Evolutionary conservation across 108 stramenopile genomes (phyloP).

Genomic region (Skeletonema grethae): DNA sequence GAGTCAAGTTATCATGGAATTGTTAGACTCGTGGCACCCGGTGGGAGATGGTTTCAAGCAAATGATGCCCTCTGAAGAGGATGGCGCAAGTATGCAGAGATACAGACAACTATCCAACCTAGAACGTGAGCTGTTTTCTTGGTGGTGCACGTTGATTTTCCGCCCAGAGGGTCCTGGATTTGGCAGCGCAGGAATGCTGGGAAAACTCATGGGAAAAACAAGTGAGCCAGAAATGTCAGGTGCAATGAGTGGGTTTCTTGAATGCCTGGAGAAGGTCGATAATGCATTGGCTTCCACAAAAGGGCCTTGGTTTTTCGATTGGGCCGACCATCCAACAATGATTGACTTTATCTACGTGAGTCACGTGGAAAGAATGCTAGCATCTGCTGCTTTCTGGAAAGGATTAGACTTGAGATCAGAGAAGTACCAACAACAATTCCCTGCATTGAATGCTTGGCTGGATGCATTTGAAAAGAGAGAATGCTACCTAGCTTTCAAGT

Average conservation of each 20-base stretch:
- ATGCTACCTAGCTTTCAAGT: constrained; percentile 86
- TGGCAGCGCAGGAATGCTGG: constrained; percentile 43
- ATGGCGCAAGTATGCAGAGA: constrained; percentile 37
- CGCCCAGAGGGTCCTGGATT: constrained; percentile 65
- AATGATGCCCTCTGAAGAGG: constrained; percentile 75
- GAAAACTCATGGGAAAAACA: constrained; percentile 49
- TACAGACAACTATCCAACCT: constrained; percentile 70
- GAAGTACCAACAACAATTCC: constrained; percentile 52
- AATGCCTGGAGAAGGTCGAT: constrained; percentile 80
- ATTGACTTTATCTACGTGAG: constrained; percentile 92
- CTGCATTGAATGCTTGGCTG: constrained; percentile 81
- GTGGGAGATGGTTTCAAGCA: constrained; percentile 67
- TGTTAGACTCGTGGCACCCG: constrained; percentile 81
- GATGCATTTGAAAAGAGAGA: constrained; percentile 91
- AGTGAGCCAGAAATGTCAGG: constrained; percentile 60
- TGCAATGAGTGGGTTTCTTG: constrained; percentile 78
- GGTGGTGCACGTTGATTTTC: constrained; percentile 92
- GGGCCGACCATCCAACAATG: constrained; percentile 82
- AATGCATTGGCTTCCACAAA: constrained; percentile 61
- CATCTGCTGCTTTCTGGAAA: constrained; percentile 92
- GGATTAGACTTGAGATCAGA: constrained; percentile 75
- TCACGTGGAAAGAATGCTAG: constrained; percentile 90
- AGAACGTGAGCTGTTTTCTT: constrained; percentile 90
- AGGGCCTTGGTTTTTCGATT: constrained; percentile 93
- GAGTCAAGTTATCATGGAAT: constrained; percentile 89